Evolutionary conservation across 2,329 filamentous ascomycete genomes (phyloP), one percentile per base, ranked within the genome.

Genomic region (Neonectria neomacrospora): DNA sequence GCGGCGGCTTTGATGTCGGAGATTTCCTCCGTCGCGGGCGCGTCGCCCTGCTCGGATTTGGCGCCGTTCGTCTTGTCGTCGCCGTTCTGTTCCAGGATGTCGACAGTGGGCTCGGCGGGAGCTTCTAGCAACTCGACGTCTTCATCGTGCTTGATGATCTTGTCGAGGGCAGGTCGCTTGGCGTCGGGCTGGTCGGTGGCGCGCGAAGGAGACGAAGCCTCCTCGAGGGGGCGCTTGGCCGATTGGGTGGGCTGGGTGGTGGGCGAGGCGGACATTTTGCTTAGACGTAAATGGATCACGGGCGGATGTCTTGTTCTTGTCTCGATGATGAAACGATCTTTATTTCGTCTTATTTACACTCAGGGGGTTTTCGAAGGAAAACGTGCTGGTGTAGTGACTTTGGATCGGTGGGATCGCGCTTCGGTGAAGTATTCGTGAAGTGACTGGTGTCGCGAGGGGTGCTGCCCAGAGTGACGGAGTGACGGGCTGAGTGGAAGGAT

Each of bases 161-260:
- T 99, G 82, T 98, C 95, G 67, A 99, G 88, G 41, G 96, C 96
- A 52, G 93, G 96, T 71, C 96, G 92, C 84, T 99, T 99, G 67
- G 96, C 96, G 73, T 99, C 96, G 57, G 96, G 96, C 78, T 97
- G 94, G 74, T 98, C 96, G 77, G 88, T 93, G 41, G 91, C 91
- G 67, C 92, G 92, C 32, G 94, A 97, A 37, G 96, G 96, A 10
- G 96, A 99, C 18, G 96, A 98, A 11, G 95, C 92, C 77, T 98
- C 96, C 85, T 99, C 96, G 69, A 99, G 89, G 65, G 96, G 96
- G 76, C 96, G 94, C 88, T 99, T 99, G 67, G 87, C 84, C 73
- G 88, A 90, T 76, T 92, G 88, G 63, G 89, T 91, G 54, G 88
- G 88, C 66, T 85, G 84, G 66, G 84, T 81, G 26, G 88, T 81